A percentile compares a stretch with the other conserved stretches of the same genome.
Evolutionary conservation across 1,284 basidiomycete genomes (phyloP).

Genomic region (Cutaneotrichosporon cutaneum): DNA sequence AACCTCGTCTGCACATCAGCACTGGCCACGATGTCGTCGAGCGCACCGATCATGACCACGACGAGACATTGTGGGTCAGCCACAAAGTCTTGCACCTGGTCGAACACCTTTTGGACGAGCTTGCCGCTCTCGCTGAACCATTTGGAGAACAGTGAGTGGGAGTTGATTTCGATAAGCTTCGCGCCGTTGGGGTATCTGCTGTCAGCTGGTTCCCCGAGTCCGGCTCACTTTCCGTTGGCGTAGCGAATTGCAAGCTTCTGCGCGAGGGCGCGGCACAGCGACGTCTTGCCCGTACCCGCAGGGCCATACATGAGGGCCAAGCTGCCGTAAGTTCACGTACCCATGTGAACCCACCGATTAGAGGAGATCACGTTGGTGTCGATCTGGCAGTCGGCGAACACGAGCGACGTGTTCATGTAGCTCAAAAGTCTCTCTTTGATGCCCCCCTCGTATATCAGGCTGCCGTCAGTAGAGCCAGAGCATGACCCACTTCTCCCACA

Average conservation of each 20-base stretch:
- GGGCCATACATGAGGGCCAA: slow-evolving; percentile 93
- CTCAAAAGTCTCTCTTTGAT: slow-evolving; percentile 85
- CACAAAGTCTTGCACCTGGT: slow-evolving; percentile 77
- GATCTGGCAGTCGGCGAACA: slow-evolving; percentile 83
- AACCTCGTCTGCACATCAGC: slow-evolving; percentile 73
- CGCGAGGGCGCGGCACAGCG: slow-evolving; percentile 86
- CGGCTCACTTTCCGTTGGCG: slow-evolving; percentile 64
- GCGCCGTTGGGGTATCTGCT: slow-evolving; percentile 71
- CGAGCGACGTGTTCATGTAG: slow-evolving; percentile 89
- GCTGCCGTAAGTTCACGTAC: slow-evolving; percentile 34
- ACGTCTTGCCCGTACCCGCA: slow-evolving; percentile 97
- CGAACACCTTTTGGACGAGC: slow-evolving; percentile 91
- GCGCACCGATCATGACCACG: slow-evolving; percentile 84
- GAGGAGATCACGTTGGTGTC: slow-evolving; percentile 91
- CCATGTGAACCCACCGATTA: slow-evolving; percentile 64
- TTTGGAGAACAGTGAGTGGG: slow-evolving; percentile 90
- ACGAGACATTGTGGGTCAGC: slow-evolving; percentile 90
- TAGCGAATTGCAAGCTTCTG: slow-evolving; percentile 93
- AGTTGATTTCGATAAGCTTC: slow-evolving; percentile 93
- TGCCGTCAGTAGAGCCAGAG: slow-evolving; percentile 41
- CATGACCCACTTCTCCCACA: slow-evolving; percentile 64
- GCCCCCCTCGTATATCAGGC: slow-evolving; percentile 82
- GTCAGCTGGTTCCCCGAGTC: background rate
- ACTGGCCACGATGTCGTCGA: background rate
- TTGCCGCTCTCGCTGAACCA: slow-evolving; percentile 99